A percentile compares a stretch with the other conserved stretches of the same genome.
Evolutionary conservation across 768 basidiomycete genomes (phyloP).

Genomic region (Pholiota conissans): DNA sequence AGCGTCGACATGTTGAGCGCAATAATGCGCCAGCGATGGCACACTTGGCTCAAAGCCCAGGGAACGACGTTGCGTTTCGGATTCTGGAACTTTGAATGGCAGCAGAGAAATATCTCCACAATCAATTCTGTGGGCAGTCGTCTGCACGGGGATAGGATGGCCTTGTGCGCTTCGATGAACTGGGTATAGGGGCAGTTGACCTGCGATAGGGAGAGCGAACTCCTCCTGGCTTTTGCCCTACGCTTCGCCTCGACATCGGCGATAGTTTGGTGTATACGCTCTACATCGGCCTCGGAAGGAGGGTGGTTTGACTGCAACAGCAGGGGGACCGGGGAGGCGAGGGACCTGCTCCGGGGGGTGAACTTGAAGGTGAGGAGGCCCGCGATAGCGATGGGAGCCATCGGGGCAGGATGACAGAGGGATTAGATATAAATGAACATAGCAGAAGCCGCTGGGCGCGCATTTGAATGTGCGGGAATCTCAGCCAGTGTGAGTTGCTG

Average conservation of each 20-base stretch:
- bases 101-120: constrained; percentile 15
- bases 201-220: not conserved
- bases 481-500: not conserved
- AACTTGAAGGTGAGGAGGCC: constrained; percentile 1
- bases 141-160: constrained; percentile 6
- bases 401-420: not conserved
- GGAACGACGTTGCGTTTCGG: constrained; percentile 1
- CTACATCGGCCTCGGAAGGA: constrained; percentile 10
- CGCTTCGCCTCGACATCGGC: not conserved
- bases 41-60: not conserved
- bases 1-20: constrained; percentile 5
- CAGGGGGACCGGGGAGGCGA: constrained; percentile 4
- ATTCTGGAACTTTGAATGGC: not conserved
- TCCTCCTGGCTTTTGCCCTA: not conserved
- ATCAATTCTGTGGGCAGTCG: constrained; percentile 17
- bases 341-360: not conserved
- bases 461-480: too few species aligned
- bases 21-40: constrained; percentile 6
- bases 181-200: not conserved
- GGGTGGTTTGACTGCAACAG: constrained; percentile 13
- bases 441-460: not conserved
- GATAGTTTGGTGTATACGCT: constrained; percentile 5
- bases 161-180: constrained; percentile 5
- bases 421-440: not conserved
- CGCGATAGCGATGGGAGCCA: constrained; percentile 3